These are phyloP conservation scores for Poa annua DNA, from an alignment of 176 grass and related monocot genomes.

Conservation along the genomic window DNA sequence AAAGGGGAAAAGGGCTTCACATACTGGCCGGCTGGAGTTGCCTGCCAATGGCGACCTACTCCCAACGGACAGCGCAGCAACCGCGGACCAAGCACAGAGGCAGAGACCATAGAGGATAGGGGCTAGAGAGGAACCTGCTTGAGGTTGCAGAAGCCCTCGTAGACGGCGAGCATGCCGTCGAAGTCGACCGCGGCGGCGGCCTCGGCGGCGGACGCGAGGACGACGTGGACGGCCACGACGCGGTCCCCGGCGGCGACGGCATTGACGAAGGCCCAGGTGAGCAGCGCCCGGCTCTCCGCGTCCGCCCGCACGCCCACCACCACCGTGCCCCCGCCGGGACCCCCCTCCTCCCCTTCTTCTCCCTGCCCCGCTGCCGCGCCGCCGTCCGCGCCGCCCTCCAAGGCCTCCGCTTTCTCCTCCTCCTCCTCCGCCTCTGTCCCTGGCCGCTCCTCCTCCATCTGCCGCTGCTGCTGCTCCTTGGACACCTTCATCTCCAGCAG, in stretches of 20 bases:
- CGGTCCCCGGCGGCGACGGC: slow-evolving; percentile 61
- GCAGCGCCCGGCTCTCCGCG: slow-evolving; percentile 73
- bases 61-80: not conserved
- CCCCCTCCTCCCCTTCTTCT: not conserved
- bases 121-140: slow-evolving; percentile 66
- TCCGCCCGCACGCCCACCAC: slow-evolving; percentile 78
- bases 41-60: slow-evolving; percentile 7
- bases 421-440: not conserved
- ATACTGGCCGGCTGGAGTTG: slow-evolving; percentile 3
- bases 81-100: not conserved
- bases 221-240: slow-evolving; percentile 84
- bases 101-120: not conserved
- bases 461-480: not conserved
- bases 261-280: slow-evolving; percentile 93
- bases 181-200: slow-evolving; percentile 57
- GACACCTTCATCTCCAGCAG: slow-evolving; percentile 43
- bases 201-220: slow-evolving; percentile 44
- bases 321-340: slow-evolving; percentile 56
- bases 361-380: not conserved
- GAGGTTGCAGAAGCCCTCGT: slow-evolving; percentile 89
- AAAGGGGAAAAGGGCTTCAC: slow-evolving; percentile 8
- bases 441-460: too few species aligned
- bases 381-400: not conserved
- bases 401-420: not conserved
- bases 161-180: slow-evolving; percentile 85